phyloP scores from a whole-genome alignment of 768 basidiomycete genomes.

The Serendipita indica region DNA sequence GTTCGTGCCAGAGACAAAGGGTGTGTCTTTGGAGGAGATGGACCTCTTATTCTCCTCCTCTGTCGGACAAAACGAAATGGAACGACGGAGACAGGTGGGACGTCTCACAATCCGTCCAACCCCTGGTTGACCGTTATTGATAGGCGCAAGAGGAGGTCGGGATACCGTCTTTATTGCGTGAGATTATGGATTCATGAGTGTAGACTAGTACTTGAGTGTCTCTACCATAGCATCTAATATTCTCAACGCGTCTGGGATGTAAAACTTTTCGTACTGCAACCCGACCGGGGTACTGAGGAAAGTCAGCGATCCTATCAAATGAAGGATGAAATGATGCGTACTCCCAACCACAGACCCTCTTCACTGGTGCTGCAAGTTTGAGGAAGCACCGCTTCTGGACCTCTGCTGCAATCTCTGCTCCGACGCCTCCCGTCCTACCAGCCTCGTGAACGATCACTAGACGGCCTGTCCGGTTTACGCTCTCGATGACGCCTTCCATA shows the following conservation, averaged over 20 bases:
- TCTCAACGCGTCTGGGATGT: slow-evolving; percentile 75
- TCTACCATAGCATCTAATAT: slow-evolving; percentile 73
- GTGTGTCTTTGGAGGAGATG: slow-evolving; percentile 60
- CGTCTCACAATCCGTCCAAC: background rate
- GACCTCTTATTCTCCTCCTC: slow-evolving; percentile 24
- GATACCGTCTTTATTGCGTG: background rate
- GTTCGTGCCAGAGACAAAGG: slow-evolving; percentile 61
- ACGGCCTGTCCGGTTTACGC: slow-evolving; percentile 71
- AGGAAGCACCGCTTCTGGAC: slow-evolving; percentile 81
- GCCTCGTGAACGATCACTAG: slow-evolving; percentile 89
- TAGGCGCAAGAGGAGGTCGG: slow-evolving; percentile 4
- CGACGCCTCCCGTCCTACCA: slow-evolving; percentile 72
- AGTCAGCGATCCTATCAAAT: background rate
- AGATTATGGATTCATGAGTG: background rate
- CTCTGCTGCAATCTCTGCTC: slow-evolving; percentile 83
- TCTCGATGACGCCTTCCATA: slow-evolving; percentile 60
- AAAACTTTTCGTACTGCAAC: slow-evolving; percentile 82
- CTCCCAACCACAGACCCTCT: slow-evolving; percentile 87
- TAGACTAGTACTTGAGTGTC: slow-evolving; percentile 47
- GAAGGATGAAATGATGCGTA: slow-evolving; percentile 20
- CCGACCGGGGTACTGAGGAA: slow-evolving; percentile 62
- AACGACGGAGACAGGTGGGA: background rate
- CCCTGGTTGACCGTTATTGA: background rate
- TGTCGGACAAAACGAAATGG: background rate
- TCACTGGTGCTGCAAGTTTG: slow-evolving; percentile 76